phyloP scores from a whole-genome alignment of 177 flowering plant genomes.

The Telopea speciosissima region DNA sequence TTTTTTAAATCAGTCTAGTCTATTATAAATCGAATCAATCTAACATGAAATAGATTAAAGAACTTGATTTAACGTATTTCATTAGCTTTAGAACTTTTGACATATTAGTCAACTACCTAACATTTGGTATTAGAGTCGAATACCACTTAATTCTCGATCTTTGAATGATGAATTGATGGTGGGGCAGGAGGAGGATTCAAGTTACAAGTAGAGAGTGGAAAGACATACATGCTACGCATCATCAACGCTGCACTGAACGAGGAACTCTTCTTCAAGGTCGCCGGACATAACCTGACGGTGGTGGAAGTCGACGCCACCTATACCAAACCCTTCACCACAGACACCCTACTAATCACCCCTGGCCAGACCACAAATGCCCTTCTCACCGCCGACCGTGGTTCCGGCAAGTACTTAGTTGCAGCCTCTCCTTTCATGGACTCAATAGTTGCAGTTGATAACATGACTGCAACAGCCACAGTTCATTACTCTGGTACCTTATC shows the following conservation, averaged over 20 bases:
- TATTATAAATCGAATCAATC: too few relatives aligned
- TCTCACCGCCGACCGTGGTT: slow-evolving; percentile 31
- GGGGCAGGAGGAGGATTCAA: slow-evolving; percentile 38
- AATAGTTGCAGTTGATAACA: slow-evolving; percentile 58
- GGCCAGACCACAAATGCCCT: slow-evolving; percentile 80
- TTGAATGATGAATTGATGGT: too few relatives aligned
- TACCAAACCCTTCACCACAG: slow-evolving; percentile 58
- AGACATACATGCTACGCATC: slow-evolving; percentile 59
- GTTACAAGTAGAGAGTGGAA: slow-evolving; percentile 47
- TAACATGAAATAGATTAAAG: too few relatives aligned
- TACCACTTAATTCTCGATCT: too few relatives aligned
- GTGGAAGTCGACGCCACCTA: slow-evolving; percentile 79
- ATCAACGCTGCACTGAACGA: slow-evolving; percentile 92
- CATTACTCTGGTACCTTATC: slow-evolving; percentile 50
- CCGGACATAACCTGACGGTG: slow-evolving; percentile 62
- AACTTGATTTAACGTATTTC: too few relatives aligned
- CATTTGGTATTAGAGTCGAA: too few relatives aligned
- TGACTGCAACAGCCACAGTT: slow-evolving; percentile 50
- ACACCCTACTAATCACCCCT: slow-evolving; percentile 56
- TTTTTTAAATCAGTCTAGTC: too few relatives aligned
- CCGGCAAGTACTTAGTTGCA: slow-evolving; percentile 51
- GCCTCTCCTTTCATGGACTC: slow-evolving; percentile 77
- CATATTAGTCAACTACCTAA: too few relatives aligned
- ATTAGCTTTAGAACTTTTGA: too few relatives aligned
- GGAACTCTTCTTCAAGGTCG: slow-evolving; percentile 77